Evolutionary conservation across 441 rosid genomes (phyloP).

Genomic region (Breynia disticha): DNA sequence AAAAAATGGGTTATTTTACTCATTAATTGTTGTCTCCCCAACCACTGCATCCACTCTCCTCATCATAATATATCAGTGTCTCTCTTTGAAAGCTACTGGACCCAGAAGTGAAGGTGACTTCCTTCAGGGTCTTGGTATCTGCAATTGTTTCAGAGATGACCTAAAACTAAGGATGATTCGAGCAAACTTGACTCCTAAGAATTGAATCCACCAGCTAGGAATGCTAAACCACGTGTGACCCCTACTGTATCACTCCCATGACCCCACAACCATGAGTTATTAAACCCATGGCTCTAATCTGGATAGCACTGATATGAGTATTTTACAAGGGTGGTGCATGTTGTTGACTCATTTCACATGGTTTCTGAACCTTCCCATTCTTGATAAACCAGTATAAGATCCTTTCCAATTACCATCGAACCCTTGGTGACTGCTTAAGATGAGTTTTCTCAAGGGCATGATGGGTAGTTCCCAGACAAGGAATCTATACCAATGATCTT

Average conservation of each 20-base stretch:
- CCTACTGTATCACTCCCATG: constrained; percentile 15
- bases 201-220: constrained; percentile 4
- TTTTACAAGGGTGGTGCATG: constrained; percentile 55
- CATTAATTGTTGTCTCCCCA: no score
- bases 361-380: constrained; percentile 30
- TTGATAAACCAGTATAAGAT: constrained; percentile 3
- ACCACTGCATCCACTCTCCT: no score
- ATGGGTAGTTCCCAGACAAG: constrained; percentile 15
- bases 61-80: no score
- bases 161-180: no score
- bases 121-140: constrained; percentile 19
- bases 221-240: constrained; percentile 26
- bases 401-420: constrained; percentile 12
- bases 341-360: constrained; percentile 52
- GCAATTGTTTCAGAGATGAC: no score
- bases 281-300: not conserved
- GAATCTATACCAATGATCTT: constrained; percentile 19
- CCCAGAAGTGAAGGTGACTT: constrained; percentile 10
- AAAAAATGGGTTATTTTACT: no score
- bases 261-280: constrained; percentile 19
- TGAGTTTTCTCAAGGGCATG: constrained; percentile 8
- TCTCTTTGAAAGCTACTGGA: no score
- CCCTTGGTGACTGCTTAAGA: constrained; percentile 10
- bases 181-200: not conserved
- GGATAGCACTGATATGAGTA: constrained; percentile 27